These are phyloP conservation scores for Pulveroboletus sp. DNA, from an alignment of 768 basidiomycete genomes.

Conservation along the genomic window DNA sequence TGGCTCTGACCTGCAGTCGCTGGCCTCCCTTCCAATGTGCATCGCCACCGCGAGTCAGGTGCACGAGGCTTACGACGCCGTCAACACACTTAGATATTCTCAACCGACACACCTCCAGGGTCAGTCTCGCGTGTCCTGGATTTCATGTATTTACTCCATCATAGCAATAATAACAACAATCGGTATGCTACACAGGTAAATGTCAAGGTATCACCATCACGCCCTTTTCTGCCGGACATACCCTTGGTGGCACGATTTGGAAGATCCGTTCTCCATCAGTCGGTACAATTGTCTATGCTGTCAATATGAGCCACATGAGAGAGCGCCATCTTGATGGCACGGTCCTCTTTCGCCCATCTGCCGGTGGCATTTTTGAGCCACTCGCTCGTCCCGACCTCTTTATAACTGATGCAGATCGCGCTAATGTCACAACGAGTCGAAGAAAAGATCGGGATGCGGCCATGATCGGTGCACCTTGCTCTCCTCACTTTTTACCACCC, in stretches of 20 bases:
- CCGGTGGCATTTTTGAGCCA: constrained; percentile 80
- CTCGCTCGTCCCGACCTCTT: constrained; percentile 87
- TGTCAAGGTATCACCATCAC: constrained; percentile 92
- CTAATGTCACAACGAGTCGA: constrained; percentile 76
- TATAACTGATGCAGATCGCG: constrained; percentile 88
- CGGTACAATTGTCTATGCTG: constrained; percentile 92
- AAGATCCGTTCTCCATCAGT: constrained; percentile 97
- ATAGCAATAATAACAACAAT: not conserved
- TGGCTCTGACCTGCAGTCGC: constrained; percentile 15
- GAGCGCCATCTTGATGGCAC: constrained; percentile 96
- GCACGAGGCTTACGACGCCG: constrained; percentile 85
- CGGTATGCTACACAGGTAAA: constrained; percentile 50
- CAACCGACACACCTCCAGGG: constrained; percentile 95
- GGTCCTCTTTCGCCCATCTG: constrained; percentile 68
- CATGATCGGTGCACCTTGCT: constrained; percentile 59
- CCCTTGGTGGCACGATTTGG: constrained; percentile 96
- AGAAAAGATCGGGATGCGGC: constrained; percentile 87
- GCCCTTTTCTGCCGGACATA: constrained; percentile 92
- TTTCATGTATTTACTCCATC: constrained; percentile 2
- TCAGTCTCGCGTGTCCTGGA: constrained; percentile 30
- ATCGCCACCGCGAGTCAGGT: constrained; percentile 81
- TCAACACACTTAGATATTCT: constrained; percentile 90
- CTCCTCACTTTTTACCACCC: not conserved
- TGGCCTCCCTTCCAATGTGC: constrained; percentile 38
- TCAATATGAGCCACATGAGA: constrained; percentile 92